phyloP scores from a whole-genome alignment of 768 basidiomycete species.

The Thelephora ganbajun region DNA sequence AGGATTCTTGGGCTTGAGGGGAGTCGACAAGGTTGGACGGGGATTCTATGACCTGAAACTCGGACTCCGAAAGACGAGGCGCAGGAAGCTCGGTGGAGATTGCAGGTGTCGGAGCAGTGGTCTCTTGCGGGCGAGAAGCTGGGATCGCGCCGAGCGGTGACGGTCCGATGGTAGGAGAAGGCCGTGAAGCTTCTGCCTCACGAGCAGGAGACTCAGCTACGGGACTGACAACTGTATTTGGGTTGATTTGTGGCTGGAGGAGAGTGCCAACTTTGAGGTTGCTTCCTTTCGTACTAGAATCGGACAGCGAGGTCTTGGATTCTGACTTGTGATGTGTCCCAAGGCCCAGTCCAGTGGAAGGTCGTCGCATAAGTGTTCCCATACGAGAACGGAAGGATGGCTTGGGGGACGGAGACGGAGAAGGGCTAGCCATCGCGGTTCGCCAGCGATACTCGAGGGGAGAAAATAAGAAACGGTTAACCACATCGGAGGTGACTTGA shows the following conservation, averaged over 20 bases:
- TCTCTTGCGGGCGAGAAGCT: conserved; percentile 5
- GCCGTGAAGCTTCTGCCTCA: conserved; percentile 28
- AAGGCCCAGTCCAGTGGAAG: conserved; percentile 40
- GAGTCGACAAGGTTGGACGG: neutral
- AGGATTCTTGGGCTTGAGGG: no score
- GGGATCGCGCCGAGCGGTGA: conserved; percentile 12
- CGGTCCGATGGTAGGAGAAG: conserved; percentile 9
- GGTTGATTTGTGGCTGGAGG: conserved; percentile 13
- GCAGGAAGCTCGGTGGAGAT: neutral
- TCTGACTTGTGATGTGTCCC: conserved; percentile 6
- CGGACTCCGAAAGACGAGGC: neutral
- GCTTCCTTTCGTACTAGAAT: conserved; percentile 2
- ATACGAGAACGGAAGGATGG: conserved; percentile 39
- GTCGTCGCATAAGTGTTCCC: conserved; percentile 44
- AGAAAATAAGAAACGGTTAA: no score
- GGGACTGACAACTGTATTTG: conserved; percentile 34
- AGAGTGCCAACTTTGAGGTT: conserved; percentile 22
- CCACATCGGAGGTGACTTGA: no score
- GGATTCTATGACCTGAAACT: conserved; percentile 5
- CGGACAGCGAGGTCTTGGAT: conserved; percentile 12
- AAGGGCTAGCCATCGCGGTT: neutral
- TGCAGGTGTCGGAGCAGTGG: neutral
- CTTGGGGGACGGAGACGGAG: conserved; percentile 8
- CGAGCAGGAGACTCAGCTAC: conserved; percentile 58
- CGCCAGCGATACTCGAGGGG: neutral